Conservation (phyloP, 306 rosid genomes). For the Sicyos baderoa region DNA sequence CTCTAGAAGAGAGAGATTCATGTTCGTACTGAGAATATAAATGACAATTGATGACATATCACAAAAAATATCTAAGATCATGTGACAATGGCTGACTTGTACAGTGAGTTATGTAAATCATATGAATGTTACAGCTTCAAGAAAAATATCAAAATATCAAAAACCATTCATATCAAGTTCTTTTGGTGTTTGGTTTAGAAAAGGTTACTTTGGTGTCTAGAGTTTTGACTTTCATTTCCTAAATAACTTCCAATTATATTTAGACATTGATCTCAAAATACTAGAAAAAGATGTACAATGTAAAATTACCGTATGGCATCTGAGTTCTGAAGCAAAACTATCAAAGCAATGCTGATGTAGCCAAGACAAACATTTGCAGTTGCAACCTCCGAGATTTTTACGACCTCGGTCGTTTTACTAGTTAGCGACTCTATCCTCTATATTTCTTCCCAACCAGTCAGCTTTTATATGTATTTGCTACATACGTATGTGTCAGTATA, state of each 20-base stretch:
- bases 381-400: background rate
- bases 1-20: background rate
- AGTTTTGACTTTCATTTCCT: background rate
- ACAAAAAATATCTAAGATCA: no score
- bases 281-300: background rate
- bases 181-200: no score
- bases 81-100: background rate
- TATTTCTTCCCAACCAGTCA: background rate
- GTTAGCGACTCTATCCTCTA: background rate
- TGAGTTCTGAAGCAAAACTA: slow-evolving; percentile 11
- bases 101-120: background rate
- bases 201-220: background rate
- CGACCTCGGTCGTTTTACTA: background rate
- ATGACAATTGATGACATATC: background rate
- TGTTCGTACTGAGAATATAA: background rate
- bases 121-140: background rate
- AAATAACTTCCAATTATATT: slow-evolving; percentile 9
- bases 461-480: background rate
- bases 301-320: slow-evolving; percentile 1
- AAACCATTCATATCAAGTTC: background rate
- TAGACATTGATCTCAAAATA: background rate
- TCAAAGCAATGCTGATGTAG: slow-evolving; percentile 8
- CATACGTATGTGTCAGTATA: background rate
- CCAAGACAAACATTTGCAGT: slow-evolving; percentile 11
- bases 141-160: background rate